These are phyloP conservation scores for Mycotypha africana DNA, from an alignment of 371 early-diverging fungal genomes.

Conservation along the genomic window DNA sequence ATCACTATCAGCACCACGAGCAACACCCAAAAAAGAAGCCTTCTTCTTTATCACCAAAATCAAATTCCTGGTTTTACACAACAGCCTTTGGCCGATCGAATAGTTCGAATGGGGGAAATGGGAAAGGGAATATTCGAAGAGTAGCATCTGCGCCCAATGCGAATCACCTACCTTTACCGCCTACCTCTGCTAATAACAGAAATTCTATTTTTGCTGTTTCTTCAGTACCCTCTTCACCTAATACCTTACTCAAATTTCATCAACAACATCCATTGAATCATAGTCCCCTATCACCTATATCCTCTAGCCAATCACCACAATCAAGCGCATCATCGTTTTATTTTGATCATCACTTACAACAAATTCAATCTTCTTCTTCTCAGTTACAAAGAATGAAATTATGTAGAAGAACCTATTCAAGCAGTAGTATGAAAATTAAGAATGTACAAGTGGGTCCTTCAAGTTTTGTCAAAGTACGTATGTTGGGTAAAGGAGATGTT, in stretches of 20 bases:
- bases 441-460: constrained; percentile 76
- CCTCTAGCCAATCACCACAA: no score
- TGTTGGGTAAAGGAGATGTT: constrained; percentile 95
- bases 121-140: constrained; percentile 47
- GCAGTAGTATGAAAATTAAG: constrained; percentile 69
- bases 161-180: constrained; percentile 26
- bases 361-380: no score
- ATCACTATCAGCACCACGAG: constrained; percentile 14
- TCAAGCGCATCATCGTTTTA: no score
- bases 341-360: no score
- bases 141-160: constrained; percentile 59
- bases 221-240: no score
- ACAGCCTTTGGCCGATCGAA: constrained; percentile 9
- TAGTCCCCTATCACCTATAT: no score
- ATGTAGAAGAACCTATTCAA: constrained; percentile 62
- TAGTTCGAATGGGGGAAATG: no score
- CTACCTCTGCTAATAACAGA: neutral
- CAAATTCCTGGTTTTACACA: constrained; percentile 40
- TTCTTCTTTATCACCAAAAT: constrained; percentile 30
- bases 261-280: neutral
- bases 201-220: no score
- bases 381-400: constrained; percentile 15
- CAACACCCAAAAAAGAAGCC: constrained; percentile 11
- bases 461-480: constrained; percentile 75
- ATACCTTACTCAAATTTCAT: neutral